phyloP scores from a whole-genome alignment of 78 protist genomes.

The Tieghemostelium lacteum region DNA sequence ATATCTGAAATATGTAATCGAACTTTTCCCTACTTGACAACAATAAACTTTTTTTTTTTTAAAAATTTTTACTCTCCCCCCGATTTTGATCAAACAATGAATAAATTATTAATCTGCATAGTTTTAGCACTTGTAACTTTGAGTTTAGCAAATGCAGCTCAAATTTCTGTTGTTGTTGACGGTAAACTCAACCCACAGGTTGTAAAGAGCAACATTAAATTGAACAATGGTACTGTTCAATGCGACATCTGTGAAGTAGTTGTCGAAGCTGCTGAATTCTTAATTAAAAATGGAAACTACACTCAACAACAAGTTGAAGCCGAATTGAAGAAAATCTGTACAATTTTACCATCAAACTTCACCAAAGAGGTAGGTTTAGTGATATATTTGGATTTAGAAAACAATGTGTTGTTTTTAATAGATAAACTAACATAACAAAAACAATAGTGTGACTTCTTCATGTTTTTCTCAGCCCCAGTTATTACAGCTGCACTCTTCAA shows the following conservation, averaged over 20 bases:
- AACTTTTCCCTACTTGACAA: too few species aligned
- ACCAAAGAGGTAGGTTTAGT: constrained; percentile 33
- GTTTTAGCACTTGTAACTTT: neutral
- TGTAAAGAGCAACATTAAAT: too few species aligned
- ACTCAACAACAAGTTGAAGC: constrained; percentile 40
- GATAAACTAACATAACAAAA: neutral
- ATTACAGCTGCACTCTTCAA: constrained; percentile 21
- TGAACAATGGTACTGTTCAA: neutral
- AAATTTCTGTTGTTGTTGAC: neutral
- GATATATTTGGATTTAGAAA: neutral
- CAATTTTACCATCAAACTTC: constrained; percentile 18
- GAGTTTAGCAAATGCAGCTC: neutral
- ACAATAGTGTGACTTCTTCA: constrained; percentile 22
- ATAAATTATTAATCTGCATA: neutral
- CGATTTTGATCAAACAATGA: constrained; percentile 7
- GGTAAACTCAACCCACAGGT: too few species aligned
- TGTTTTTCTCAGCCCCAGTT: constrained; percentile 39
- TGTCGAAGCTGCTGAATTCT: constrained; percentile 9
- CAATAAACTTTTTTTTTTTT: neutral
- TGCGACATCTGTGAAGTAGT: constrained; percentile 20
- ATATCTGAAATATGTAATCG: too few species aligned
- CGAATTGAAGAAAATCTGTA: constrained; percentile 26
- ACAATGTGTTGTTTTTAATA: neutral
- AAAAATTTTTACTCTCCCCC: neutral
- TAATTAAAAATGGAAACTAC: constrained; percentile 19